Evolutionary conservation across 1,284 basidiomycete genomes (phyloP).

Genomic region (Trichosporon faecale): DNA sequence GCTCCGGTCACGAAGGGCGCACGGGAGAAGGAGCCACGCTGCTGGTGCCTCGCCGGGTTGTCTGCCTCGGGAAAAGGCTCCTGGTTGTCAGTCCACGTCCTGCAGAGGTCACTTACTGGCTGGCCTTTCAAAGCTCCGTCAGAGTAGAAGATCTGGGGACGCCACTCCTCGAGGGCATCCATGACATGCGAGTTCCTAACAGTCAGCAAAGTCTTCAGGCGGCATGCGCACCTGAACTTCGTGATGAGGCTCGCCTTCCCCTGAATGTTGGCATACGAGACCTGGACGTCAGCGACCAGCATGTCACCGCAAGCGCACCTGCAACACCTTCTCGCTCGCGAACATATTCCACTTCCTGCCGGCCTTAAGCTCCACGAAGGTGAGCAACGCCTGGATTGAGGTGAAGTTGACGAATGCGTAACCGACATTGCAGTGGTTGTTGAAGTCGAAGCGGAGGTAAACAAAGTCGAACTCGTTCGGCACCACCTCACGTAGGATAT

Average conservation of each 20-base stretch:
- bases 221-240: conserved; percentile 45
- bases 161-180: conserved; percentile 46
- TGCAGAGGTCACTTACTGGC: conserved; percentile 18
- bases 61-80: conserved; percentile 24
- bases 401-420: conserved; percentile 52
- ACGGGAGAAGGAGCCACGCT: conserved; percentile 13
- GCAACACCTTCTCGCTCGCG: conserved; percentile 51
- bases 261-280: conserved; percentile 52
- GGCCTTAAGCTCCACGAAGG: conserved; percentile 41
- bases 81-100: not conserved
- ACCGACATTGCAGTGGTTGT: conserved; percentile 51
- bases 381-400: conserved; percentile 33
- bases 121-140: conserved; percentile 39
- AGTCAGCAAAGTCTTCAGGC: not conserved
- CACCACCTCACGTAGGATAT: conserved; percentile 46
- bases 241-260: conserved; percentile 48
- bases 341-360: conserved; percentile 52
- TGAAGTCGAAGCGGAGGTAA: conserved; percentile 52
- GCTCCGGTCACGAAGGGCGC: conserved; percentile 10
- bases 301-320: conserved; percentile 29
- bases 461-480: conserved; percentile 51
- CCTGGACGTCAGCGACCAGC: conserved; percentile 24
- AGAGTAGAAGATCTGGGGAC: conserved; percentile 50
- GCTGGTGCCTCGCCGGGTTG: conserved; percentile 10
- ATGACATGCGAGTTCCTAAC: conserved; percentile 49